These are phyloP conservation scores for Boletus sp. DNA, from an alignment of 1,284 basidiomycete genomes.

Conservation along the genomic window DNA sequence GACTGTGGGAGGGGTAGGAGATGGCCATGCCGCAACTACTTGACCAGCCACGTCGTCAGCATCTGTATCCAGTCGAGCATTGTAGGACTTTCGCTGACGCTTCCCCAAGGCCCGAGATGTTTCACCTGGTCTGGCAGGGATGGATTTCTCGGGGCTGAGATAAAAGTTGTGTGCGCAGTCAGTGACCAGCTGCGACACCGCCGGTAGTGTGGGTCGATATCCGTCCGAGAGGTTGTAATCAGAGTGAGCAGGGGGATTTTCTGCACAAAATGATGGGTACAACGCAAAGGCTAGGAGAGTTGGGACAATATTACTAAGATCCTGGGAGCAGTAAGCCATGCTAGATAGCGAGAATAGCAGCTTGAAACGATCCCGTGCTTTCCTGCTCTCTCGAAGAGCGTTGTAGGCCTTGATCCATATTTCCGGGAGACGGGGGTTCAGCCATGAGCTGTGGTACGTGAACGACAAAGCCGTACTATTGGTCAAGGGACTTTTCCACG, in stretches of 20 bases:
- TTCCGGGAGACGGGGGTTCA: not conserved
- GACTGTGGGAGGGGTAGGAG: not conserved
- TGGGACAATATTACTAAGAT: not conserved
- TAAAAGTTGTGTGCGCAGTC: not conserved
- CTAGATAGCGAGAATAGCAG: not conserved
- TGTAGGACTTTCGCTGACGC: not conserved
- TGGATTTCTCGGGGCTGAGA: not conserved
- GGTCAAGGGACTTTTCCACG: not conserved
- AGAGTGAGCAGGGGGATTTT: not conserved
- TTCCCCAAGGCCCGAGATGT: not conserved
- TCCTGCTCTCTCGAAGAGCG: not conserved
- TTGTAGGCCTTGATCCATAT: not conserved
- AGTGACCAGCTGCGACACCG: not conserved
- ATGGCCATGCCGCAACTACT: not conserved
- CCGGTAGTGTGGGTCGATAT: not conserved
- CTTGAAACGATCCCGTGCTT: not conserved
- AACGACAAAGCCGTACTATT: not conserved
- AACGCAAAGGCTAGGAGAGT: not conserved
- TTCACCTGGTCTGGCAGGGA: not conserved
- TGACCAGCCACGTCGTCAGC: not conserved
- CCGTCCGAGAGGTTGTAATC: not conserved
- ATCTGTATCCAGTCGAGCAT: not conserved
- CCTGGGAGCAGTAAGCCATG: not conserved
- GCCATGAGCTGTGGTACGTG: not conserved
- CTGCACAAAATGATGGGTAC: not conserved